A percentile compares a stretch with the other conserved stretches of the same genome.
Evolutionary conservation across 352 stramenopile genomes (phyloP).

Genomic region (Globisporangium radiosum): DNA sequence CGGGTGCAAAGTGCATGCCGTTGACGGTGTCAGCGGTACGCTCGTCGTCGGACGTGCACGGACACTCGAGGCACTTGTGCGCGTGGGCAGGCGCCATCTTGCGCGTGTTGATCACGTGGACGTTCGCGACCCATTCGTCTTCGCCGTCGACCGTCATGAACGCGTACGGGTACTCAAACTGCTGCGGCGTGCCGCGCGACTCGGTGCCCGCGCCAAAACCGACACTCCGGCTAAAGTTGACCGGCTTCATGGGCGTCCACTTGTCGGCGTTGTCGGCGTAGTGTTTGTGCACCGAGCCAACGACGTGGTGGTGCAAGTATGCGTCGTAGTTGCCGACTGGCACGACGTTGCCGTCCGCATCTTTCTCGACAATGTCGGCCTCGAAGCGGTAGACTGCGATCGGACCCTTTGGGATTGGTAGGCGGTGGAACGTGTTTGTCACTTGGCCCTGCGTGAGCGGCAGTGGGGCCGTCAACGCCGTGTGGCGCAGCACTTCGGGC

Average conservation of each 20-base stretch:
- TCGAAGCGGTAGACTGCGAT: slow-evolving; percentile 81
- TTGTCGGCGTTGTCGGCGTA: slow-evolving; percentile 43
- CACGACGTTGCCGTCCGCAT: slow-evolving; percentile 41
- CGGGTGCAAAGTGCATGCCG: slow-evolving; percentile 28
- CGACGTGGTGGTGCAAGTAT: slow-evolving; percentile 82
- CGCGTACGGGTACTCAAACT: slow-evolving; percentile 74
- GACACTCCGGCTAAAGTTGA: slow-evolving; percentile 64
- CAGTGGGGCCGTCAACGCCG: slow-evolving; percentile 56
- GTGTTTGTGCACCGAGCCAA: slow-evolving; percentile 59
- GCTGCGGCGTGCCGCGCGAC: slow-evolving; percentile 67
- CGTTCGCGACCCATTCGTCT: slow-evolving; percentile 76
- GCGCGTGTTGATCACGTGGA: slow-evolving; percentile 82
- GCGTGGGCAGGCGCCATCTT: slow-evolving; percentile 32
- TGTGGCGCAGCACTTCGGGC: slow-evolving; percentile 52
- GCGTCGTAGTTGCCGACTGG: slow-evolving; percentile 60
- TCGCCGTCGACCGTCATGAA: slow-evolving; percentile 75
- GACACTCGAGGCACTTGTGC: slow-evolving; percentile 70
- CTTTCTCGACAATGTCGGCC: slow-evolving; percentile 67
- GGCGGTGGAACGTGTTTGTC: slow-evolving; percentile 67
- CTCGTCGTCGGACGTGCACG: slow-evolving; percentile 63
- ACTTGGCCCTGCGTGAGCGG: slow-evolving; percentile 61
- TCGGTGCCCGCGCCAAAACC: slow-evolving; percentile 77
- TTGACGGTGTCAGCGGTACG: slow-evolving; percentile 49
- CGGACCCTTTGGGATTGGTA: slow-evolving; percentile 66
- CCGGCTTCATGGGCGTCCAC: slow-evolving; percentile 68